Base-by-base conservation (phyloP, 345 rosid genomes). In the Populus simonii region DNA sequence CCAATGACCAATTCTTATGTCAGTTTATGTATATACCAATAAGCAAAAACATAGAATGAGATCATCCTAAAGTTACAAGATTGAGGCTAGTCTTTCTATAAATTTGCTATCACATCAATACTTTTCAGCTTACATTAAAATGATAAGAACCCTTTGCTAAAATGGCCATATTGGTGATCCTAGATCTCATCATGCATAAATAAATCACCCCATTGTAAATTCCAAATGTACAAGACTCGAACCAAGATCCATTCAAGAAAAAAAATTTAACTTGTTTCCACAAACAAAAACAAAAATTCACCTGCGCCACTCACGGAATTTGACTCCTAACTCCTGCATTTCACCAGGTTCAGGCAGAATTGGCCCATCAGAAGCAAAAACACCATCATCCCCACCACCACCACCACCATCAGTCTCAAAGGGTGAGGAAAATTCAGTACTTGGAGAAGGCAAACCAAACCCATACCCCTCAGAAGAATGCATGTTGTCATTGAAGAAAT, bases 231-330 rank as follows among this genome's bases (percentile, higher is more conserved):
- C 23, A 53, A 18, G 20, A 53, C 59, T 53, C 9, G 18, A 1
- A 53, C 18, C 59, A 6, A 20, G 23, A 53, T 53, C 59, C 59
- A 53, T 6, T 53, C 59, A 20, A 53, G 23, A 20, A 17, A 53
- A 20, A 3, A 1, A 38, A 68, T 0, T 5, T 16, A 18, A 68
- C 5, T 5, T 8, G 20, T 17, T 35, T 22, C 22, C 16, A 57
- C 29, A 38, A 47, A 29, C 15, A 20, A 11, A 22, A 47, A 17
- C 15, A 47, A 39, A 66, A 43, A 45, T 74, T 69, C 35, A 80
- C 84, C 76, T 66, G 73, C 84, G 81, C 84, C 84, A 82, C 43
- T 82, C 76, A n/a, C 84, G 79, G 7, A 76, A 65, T 20, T 74
- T 62, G 12, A 57, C 18, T 1, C 79, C 79, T 39, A 78, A 78